Evolutionary conservation across 176 grass and related monocot genomes (phyloP).

Genomic region (Musa itinerans): DNA sequence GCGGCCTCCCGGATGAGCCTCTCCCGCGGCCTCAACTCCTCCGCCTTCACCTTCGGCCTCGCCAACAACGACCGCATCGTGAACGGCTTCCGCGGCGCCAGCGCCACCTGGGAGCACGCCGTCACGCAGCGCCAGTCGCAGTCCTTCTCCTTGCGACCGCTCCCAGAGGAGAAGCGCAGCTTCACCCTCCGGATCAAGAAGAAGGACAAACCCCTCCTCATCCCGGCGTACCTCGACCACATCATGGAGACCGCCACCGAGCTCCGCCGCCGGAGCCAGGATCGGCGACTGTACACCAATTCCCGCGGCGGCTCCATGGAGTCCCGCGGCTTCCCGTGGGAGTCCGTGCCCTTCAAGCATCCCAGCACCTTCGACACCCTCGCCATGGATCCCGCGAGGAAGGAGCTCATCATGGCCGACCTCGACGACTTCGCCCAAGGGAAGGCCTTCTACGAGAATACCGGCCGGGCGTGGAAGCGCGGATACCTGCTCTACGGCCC

Average conservation of each 20-base stretch:
- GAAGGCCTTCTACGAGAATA: slow-evolving; percentile 79
- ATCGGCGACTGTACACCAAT: slow-evolving; percentile 17
- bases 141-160: slow-evolving; percentile 54
- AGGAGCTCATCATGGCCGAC: slow-evolving; percentile 56
- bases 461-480: slow-evolving; percentile 83
- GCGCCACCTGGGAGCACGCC: slow-evolving; percentile 85
- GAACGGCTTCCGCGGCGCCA: slow-evolving; percentile 48
- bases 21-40: slow-evolving; percentile 61
- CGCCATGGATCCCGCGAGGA: slow-evolving; percentile 52
- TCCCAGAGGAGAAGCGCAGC: slow-evolving; percentile 88
- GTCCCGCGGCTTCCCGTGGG: slow-evolving; percentile 35
- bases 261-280: slow-evolving; percentile 9
- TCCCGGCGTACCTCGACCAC: slow-evolving; percentile 16
- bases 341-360: slow-evolving; percentile 53
- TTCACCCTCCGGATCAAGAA: slow-evolving; percentile 77
- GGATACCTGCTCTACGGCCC: slow-evolving; percentile 81
- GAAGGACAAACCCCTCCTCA: slow-evolving; percentile 34
- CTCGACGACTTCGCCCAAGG: slow-evolving; percentile 54
- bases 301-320: slow-evolving; percentile 33
- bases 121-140: slow-evolving; percentile 60
- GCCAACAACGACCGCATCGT: slow-evolving; percentile 67
- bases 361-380: slow-evolving; percentile 67
- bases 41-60: slow-evolving; percentile 75
- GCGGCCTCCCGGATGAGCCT: slow-evolving; percentile 42
- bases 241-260: slow-evolving; percentile 15